A percentile compares a stretch with the other conserved stretches of the same genome.
phyloP scores from a whole-genome alignment of 108 stramenopile species.

The Seminavis robusta region DNA sequence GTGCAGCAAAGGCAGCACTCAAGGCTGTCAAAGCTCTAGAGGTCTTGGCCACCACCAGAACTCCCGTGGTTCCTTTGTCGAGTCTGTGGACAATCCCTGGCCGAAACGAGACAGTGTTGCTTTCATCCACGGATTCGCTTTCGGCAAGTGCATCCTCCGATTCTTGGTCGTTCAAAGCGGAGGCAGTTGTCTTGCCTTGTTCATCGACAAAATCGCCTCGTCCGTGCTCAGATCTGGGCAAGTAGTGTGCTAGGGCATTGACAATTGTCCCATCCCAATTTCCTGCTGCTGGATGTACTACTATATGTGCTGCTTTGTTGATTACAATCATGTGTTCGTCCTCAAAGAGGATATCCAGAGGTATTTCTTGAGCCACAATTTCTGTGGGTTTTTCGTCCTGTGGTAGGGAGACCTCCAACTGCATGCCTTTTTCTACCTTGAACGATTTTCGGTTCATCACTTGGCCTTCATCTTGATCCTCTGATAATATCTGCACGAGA shows the following conservation, averaged over 20 bases:
- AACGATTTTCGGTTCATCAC: conserved; percentile 43
- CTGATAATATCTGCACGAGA: conserved; percentile 13
- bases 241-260: conserved; percentile 92
- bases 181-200: conserved; percentile 1
- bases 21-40: conserved; percentile 64
- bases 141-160: not conserved
- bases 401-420: conserved; percentile 17
- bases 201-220: conserved; percentile 52
- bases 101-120: conserved; percentile 68
- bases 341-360: conserved; percentile 85
- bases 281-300: conserved; percentile 97
- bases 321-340: conserved; percentile 91
- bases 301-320: conserved; percentile 93
- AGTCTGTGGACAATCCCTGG: conserved; percentile 96
- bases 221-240: conserved; percentile 63
- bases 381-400: conserved; percentile 43
- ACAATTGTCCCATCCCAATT: conserved; percentile 94
- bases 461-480: not conserved
- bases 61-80: conserved; percentile 95
- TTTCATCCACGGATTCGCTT: conserved; percentile 52
- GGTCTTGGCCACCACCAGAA: conserved; percentile 95
- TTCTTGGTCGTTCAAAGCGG: not conserved
- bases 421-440: conserved; percentile 41
- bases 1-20: conserved; percentile 79
- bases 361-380: conserved; percentile 73